phyloP scores from a whole-genome alignment of 352 stramenopile genomes.

The Pythium grandisporangium region DNA sequence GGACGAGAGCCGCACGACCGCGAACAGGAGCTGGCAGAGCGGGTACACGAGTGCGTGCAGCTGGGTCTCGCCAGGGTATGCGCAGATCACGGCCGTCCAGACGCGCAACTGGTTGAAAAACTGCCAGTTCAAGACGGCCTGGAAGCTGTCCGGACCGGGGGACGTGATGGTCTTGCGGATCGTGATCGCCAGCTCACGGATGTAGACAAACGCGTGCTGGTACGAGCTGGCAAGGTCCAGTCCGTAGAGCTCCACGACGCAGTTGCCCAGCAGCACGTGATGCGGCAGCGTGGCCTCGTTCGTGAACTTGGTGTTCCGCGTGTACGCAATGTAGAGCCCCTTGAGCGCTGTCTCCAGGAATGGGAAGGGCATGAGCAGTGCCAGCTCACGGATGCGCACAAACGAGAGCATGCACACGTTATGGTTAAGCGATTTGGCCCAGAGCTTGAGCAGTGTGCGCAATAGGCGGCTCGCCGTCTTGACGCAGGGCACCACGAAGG shows the following conservation, averaged over 20 bases:
- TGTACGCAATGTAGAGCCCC: constrained; percentile 94
- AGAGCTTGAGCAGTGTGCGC: constrained; percentile 83
- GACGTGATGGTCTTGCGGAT: constrained; percentile 94
- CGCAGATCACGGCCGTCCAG: constrained; percentile 94
- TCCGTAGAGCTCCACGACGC: constrained; percentile 97
- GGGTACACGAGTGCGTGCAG: constrained; percentile 94
- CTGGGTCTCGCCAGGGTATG: constrained; percentile 76
- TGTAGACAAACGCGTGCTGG: constrained; percentile 99
- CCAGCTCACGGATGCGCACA: constrained; percentile 93
- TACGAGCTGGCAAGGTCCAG: constrained; percentile 96
- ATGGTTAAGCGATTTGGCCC: constrained; percentile 71
- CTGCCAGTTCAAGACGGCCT: constrained; percentile 95
- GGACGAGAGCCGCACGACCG: constrained; percentile 64
- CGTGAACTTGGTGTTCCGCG: constrained; percentile 94
- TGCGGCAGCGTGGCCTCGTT: constrained; percentile 79
- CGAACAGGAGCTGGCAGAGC: constrained; percentile 86
- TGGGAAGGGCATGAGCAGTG: constrained; percentile 92
- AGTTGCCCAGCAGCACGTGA: constrained; percentile 93
- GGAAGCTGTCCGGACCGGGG: constrained; percentile 86
- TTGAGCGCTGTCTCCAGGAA: constrained; percentile 96
- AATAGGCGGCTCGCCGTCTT: constrained; percentile 63
- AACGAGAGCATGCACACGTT: constrained; percentile 91
- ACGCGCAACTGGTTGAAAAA: constrained; percentile 97
- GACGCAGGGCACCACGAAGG: constrained; percentile 49
- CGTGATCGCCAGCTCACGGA: constrained; percentile 97